Evolutionary conservation across 148 eudicot genomes (phyloP).

Genomic region (Simmondsia chinensis): DNA sequence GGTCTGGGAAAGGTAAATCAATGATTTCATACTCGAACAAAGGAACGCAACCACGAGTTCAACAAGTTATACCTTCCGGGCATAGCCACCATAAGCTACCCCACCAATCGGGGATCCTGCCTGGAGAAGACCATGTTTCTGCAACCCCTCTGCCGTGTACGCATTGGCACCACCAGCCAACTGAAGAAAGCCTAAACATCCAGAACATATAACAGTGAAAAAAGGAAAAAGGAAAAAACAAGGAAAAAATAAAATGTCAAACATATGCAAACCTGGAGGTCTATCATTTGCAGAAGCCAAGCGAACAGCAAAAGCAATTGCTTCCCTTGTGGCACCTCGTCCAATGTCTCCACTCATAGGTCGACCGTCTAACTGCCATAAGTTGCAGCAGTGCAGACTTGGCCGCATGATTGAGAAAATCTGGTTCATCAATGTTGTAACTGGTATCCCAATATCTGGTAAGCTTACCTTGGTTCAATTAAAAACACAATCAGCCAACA

Average conservation of each 20-base stretch:
- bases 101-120: constrained; percentile 51
- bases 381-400: constrained; percentile 47
- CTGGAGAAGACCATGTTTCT: constrained; percentile 49
- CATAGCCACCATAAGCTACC: constrained; percentile 91
- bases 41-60: not conserved
- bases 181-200: constrained; percentile 77
- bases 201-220: not conserved
- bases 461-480: constrained; percentile 59
- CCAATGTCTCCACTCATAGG: constrained; percentile 99
- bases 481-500: no score
- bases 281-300: constrained; percentile 53
- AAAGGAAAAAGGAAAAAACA: not conserved
- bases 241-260: no score
- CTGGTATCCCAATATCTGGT: constrained; percentile 46
- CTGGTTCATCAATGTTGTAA: constrained; percentile 43
- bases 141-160: constrained; percentile 73
- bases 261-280: constrained; percentile 76
- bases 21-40: not conserved
- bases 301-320: constrained; percentile 57
- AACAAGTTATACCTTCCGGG: constrained; percentile 48
- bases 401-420: constrained; percentile 65
- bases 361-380: constrained; percentile 99
- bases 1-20: not conserved
- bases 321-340: constrained; percentile 80
- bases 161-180: constrained; percentile 98